A percentile compares a stretch with the other conserved stretches of the same genome.
These are phyloP conservation scores for Fusarium sp. DNA, from an alignment of 2,329 filamentous ascomycete species.

Conservation along the genomic window DNA sequence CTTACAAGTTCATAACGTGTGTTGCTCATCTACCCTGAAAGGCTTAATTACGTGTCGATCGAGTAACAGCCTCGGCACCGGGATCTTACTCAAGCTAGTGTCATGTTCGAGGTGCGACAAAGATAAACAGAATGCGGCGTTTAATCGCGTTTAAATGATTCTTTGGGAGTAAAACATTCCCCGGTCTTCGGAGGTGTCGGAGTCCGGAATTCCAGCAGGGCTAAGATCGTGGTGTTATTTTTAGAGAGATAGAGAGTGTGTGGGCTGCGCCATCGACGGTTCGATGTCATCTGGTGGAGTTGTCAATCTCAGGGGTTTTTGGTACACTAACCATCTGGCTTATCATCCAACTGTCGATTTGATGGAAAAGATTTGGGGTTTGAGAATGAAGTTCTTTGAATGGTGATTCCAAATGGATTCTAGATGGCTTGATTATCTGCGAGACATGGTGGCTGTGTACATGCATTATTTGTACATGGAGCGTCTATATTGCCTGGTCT, in stretches of 20 bases:
- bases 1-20: neutral
- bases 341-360: neutral
- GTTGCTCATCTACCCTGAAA: too few species aligned
- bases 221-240: neutral
- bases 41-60: neutral
- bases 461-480: neutral
- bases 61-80: neutral
- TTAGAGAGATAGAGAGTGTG: neutral
- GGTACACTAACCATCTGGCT: neutral
- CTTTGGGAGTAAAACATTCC: neutral
- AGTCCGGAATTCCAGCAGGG: neutral
- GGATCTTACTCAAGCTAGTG: neutral
- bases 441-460: neutral
- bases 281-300: neutral
- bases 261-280: neutral
- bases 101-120: neutral
- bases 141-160: neutral
- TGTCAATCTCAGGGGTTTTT: neutral
- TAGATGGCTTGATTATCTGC: neutral
- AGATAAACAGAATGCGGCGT: neutral
- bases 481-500: neutral
- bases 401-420: neutral
- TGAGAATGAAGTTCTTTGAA: too few species aligned
- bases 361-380: neutral
- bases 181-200: neutral